These are phyloP conservation scores for Parathielavia hyrcaniae DNA, from an alignment of 495 filamentous ascomycete species.

Conservation along the genomic window DNA sequence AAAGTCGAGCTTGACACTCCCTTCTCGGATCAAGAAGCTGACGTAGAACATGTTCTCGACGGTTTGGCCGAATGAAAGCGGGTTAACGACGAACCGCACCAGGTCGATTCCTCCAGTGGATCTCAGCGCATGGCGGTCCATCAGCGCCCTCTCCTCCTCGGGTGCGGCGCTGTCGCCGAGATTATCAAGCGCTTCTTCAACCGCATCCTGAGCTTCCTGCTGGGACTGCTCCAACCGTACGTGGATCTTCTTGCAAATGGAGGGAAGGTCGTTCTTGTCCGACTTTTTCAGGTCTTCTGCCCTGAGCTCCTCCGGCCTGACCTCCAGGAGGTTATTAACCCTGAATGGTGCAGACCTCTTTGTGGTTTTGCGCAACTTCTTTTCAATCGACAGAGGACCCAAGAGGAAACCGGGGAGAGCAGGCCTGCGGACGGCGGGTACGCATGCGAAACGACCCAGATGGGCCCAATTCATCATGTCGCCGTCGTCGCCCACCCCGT, in stretches of 20 bases:
- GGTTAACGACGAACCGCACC: conserved; percentile 82
- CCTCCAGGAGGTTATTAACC: conserved; percentile 56
- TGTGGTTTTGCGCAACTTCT: conserved; percentile 61
- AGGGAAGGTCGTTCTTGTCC: conserved; percentile 69
- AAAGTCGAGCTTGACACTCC: conserved; percentile 57
- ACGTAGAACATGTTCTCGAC: conserved; percentile 97
- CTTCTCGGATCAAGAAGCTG: conserved; percentile 88
- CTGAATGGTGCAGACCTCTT: conserved; percentile 60
- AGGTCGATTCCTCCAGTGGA: conserved; percentile 63
- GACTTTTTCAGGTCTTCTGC: conserved; percentile 62
- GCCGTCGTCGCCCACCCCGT: conserved; percentile 57
- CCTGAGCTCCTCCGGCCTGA: conserved; percentile 66
- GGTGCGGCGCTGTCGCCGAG: conserved; percentile 27
- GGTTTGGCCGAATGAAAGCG: conserved; percentile 84
- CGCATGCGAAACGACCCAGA: conserved; percentile 68
- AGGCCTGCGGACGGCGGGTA: conserved; percentile 66
- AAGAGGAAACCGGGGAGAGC: conserved; percentile 77
- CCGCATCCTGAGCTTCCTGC: conserved; percentile 36
- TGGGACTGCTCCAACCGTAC: conserved; percentile 39
- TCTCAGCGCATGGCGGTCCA: conserved; percentile 52
- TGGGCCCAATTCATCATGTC: conserved; percentile 85
- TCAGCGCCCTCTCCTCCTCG: conserved; percentile 39
- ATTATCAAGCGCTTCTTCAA: conserved; percentile 36
- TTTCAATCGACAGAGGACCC: conserved; percentile 83
- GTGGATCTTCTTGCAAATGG: conserved; percentile 60